Evolutionary conservation across 176 grass and related monocot genomes (phyloP), one percentile per base, ranked within the genome.

Genomic region (Stipa capillata): DNA sequence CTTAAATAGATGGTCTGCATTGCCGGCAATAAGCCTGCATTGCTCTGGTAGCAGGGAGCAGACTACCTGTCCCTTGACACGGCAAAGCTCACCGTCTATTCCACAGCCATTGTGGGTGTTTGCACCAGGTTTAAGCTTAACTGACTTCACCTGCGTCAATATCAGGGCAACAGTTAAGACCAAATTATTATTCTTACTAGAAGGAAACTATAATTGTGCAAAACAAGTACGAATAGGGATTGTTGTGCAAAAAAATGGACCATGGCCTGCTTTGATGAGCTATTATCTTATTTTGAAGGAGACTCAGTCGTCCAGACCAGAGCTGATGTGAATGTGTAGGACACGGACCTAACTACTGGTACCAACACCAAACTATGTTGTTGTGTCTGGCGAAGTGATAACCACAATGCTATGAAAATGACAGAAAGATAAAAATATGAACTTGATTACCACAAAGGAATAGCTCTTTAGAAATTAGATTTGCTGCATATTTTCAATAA

Each of bases 41-140:
- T 99, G 97, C 54, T 99, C 92, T 13, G 88, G 97, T 52, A 96
- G 73, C 78, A 99, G 67, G 71, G 84, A 91, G 76, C 97, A 99
- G 32, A 89, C 78, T 66, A 95, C 82, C 56, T 89, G 92, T 47
- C 92, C 97, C 74, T 96, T 91, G 20, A 91, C 71, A 29, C 54
- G 73, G 76, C 89, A 91, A 69, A 99, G 86, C 75, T 99, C 97
- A 0, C 97, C 97, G 2, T 99, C 97, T 76, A 99, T 99, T 27
- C 97, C 97, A 68, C 97, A 93, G 18, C 97, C 92, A 39, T 79
- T 81, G 69, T 93, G 84, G 13, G 97, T 93, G 53, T 84, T 91
- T 93, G 90, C 72, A 34, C 92, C 97, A 67, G 92, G 84, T 82
- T 83, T 99, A 66, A 99, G 69, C 78, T 96, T 99, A 10, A 99